Evolutionary conservation across 352 stramenopile genomes (phyloP).

Genomic region (Phytophthora capsici): DNA sequence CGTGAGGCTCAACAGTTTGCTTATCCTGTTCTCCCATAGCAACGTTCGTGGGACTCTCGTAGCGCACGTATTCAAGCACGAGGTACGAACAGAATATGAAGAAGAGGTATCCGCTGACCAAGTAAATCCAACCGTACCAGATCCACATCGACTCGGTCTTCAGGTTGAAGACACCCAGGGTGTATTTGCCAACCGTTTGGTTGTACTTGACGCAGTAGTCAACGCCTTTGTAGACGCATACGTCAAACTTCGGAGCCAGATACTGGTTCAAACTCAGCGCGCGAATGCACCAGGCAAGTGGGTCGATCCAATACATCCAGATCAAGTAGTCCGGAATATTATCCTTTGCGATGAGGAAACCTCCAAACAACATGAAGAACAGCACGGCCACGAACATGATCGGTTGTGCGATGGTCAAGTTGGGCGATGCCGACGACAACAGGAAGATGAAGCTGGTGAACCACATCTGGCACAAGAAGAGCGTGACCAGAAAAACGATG

Average conservation of each 20-base stretch:
- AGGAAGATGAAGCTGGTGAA: conserved; percentile 83
- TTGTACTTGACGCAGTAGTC: conserved; percentile 58
- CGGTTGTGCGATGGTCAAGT: conserved; percentile 60
- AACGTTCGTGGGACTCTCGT: conserved; percentile 31
- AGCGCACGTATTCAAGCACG: conserved; percentile 15
- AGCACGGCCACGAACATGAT: conserved; percentile 65
- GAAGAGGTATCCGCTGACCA: conserved; percentile 36
- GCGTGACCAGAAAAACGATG: conserved; percentile 62
- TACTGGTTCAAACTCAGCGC: conserved; percentile 71
- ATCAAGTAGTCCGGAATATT: conserved; percentile 66
- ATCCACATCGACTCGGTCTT: conserved; percentile 56
- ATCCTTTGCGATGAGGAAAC: conserved; percentile 65
- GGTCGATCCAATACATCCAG: conserved; percentile 87
- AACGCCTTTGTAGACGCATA: conserved; percentile 51
- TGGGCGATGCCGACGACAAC: conserved; percentile 53
- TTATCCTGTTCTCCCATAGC: conserved; percentile 26
- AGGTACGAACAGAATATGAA: conserved; percentile 38
- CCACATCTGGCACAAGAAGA: conserved; percentile 73
- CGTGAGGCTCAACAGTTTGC: conserved; percentile 19
- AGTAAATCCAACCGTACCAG: conserved; percentile 60
- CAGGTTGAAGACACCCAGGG: conserved; percentile 59
- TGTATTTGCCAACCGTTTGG: conserved; percentile 47
- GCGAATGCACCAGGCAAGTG: conserved; percentile 70
- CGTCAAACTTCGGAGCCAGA: conserved; percentile 41
- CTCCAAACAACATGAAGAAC: conserved; percentile 74